Evolutionary conservation across 192 early-diverging fungal genomes (phyloP).

Genomic region (Backusella tarrabulga): DNA sequence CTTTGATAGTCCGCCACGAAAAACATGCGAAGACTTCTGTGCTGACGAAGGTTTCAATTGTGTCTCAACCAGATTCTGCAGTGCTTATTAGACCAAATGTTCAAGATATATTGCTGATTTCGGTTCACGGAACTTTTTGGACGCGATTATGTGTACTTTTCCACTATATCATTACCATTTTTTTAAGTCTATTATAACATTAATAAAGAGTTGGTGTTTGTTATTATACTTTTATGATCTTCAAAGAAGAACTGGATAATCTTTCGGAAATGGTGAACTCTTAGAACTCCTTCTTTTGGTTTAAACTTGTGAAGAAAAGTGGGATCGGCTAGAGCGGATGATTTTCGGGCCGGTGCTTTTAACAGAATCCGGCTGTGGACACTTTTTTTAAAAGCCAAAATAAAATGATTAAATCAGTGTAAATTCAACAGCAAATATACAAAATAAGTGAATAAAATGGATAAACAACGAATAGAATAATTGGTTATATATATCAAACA

Average conservation of each 20-base stretch:
- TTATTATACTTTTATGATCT: no score
- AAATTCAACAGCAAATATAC: not conserved
- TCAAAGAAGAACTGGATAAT: not conserved
- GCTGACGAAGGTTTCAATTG: not conserved
- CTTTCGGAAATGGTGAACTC: not conserved
- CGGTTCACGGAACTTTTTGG: no score
- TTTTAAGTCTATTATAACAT: no score
- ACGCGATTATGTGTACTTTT: no score
- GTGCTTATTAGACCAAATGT: not conserved
- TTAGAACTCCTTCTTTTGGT: not conserved
- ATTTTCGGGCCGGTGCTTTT: not conserved
- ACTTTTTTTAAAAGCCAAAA: not conserved
- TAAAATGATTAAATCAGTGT: not conserved
- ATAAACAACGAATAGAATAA: not conserved
- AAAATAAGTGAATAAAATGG: not conserved
- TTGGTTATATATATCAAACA: not conserved
- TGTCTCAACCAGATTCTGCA: not conserved
- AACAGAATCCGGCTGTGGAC: not conserved
- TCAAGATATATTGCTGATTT: no score
- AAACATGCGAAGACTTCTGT: not conserved
- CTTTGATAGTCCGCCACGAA: not conserved
- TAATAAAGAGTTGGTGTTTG: no score
- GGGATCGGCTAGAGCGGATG: not conserved
- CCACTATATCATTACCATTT: not conserved
- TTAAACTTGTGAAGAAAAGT: not conserved